Percentiles rank a stretch among this genome's conserved stretches.
Evolutionary conservation across 345 rosid species (phyloP).

Genomic region (Zanthoxylum bungeanum): DNA sequence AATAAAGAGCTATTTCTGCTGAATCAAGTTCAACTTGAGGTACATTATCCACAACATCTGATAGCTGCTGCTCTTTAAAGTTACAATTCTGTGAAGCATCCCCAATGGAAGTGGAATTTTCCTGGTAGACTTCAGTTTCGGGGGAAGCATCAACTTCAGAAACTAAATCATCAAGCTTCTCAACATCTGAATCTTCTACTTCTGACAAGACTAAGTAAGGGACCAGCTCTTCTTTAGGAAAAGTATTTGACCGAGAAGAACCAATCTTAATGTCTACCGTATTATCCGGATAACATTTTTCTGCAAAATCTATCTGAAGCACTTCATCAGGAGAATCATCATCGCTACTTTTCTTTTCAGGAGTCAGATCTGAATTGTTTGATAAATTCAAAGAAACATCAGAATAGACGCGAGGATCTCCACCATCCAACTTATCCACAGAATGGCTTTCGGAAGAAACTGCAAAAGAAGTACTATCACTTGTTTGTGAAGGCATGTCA

Average conservation of each 20-base stretch:
- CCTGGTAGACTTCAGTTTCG: slow-evolving; percentile 25
- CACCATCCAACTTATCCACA: slow-evolving; percentile 28
- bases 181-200: slow-evolving; percentile 24
- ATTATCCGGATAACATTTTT: slow-evolving; percentile 26
- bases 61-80: slow-evolving; percentile 28
- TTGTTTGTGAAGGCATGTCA: slow-evolving; percentile 20
- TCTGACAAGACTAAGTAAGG: slow-evolving; percentile 26
- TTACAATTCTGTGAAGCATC: slow-evolving; percentile 32
- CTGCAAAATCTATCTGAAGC: no score
- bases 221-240: slow-evolving; percentile 26
- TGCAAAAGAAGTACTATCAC: slow-evolving; percentile 16
- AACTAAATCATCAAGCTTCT: slow-evolving; percentile 24
- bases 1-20: slow-evolving; percentile 13
- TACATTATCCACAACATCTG: slow-evolving; percentile 17
- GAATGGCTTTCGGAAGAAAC: slow-evolving; percentile 25
- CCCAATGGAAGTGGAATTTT: slow-evolving; percentile 20
- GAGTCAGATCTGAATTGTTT: slow-evolving; percentile 23
- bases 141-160: slow-evolving; percentile 32
- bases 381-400: slow-evolving; percentile 30
- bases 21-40: slow-evolving; percentile 17
- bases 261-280: slow-evolving; percentile 20
- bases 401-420: slow-evolving; percentile 24
- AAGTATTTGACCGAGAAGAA: slow-evolving; percentile 21
- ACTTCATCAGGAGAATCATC: slow-evolving; percentile 18
- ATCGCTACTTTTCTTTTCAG: slow-evolving; percentile 30